Evolutionary conservation across 345 rosid genomes (phyloP), one percentile per base, ranked within the genome.

Genomic region (Sisymbrium altissimum): DNA sequence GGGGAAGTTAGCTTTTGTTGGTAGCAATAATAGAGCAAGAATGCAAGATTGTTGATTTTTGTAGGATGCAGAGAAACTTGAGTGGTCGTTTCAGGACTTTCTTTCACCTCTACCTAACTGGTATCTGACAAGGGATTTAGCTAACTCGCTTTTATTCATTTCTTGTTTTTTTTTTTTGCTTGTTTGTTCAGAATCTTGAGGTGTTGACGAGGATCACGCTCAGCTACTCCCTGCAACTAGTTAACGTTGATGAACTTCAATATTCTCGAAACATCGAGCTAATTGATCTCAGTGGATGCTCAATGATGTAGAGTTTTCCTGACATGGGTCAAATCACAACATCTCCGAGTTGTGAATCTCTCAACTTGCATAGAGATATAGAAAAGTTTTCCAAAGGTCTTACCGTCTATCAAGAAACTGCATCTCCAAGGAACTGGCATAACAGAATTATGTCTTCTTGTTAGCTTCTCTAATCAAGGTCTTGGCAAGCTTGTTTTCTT

Each of bases 341-440:
- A 52, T 62, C 62, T 71, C 0, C 29, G 21, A 39, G 53, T 49
- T 50, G 9, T 71, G 7, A 71, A 50, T 13, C 35, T 62, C 0
- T 60, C 68, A 23, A 21, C n/a, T 48, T 71, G 75, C n/a, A 39
- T 0, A 46, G 17, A 49, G 18, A 60, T 71, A 25, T n/a, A n/a
- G n/a, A n/a, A 6, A 33, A 58, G 0, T 0, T 58, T 70, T 0
- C 29, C 27, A 2, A 33, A 70, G 27, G 35, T 58, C 18, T n/a
- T 66, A 44, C 35, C 45, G 14, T 32, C 14, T 32, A 32, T 45
- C 3, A 1, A 33, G 36, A 55, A 19, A 58, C 3, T 70, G 12
- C 5, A 44, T 70, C 74, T 70, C 35, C 44, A 58, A 4, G 25
- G 74, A 19, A 57, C 74, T 7, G 17, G 45, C 5, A 58, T 58